Evolutionary conservation across 768 basidiomycete species (phyloP), one percentile per base, ranked within the genome.

Genomic region (Lentinula sp.): DNA sequence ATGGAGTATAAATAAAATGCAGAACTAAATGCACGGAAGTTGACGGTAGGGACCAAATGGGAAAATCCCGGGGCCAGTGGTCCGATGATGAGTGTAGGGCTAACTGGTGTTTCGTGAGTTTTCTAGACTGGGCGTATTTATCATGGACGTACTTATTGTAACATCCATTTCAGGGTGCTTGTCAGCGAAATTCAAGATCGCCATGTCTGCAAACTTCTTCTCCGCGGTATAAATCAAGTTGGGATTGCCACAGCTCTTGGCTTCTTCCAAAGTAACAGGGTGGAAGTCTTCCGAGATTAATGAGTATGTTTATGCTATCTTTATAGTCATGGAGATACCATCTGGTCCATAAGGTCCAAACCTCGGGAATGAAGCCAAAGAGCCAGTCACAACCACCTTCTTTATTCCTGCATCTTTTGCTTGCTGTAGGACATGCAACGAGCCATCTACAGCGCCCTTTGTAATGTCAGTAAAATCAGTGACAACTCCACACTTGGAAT

Each of bases 81-180:
- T 16, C 71, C 70, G 32, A 66, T 66, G 50, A 70, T 61, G 59
- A 61, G 71, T 0, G 65, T 56, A 6, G 70, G 71, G 39, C 63
- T 61, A 35, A 72, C 70, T 70, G 40, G 10, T 9, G 11, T 42
- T 8, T 43, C 45, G 37, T 45, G 16, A 52, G 21, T 13, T 70
- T 65, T 72, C 34, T 67, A 73, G 13, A 53, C 28, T 28, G 28
- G 28, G 28, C 3, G 28, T 28, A 28, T 23, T 2, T 70, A 61
- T 71, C 55, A n/a, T 39, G 7, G 28, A 57, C 57, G 6, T 57
- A 57, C 57, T 57, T 3, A 57, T 57, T 2, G 57, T 57, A 46
- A 57, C 43, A 31, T 42, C 43, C 31, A 57, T 57, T 18, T 57
- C 40, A 34, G 57, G 57, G 28, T 57, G 10, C 11, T 46, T 46